Conservation (phyloP, 257 asterid species). For the Rehmannia glutinosa region DNA sequence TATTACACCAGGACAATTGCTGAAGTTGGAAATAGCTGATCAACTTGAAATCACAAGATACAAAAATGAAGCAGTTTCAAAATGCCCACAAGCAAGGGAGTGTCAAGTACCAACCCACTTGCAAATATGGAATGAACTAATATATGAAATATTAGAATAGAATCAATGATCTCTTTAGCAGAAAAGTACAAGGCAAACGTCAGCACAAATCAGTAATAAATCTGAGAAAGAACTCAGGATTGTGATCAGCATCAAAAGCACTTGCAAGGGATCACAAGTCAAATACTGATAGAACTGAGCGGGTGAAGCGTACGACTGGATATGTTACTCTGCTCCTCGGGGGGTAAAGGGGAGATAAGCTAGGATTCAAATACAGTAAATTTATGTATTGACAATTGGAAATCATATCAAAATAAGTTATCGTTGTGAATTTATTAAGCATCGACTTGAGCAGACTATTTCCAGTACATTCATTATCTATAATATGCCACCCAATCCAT, state of each 20-base stretch:
- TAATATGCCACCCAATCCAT: conserved; percentile 2
- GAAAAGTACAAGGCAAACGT: not conserved
- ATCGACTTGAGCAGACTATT: not conserved
- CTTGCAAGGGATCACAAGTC: not conserved
- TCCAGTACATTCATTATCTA: not conserved
- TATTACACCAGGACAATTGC: not conserved
- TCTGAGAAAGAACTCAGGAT: not conserved
- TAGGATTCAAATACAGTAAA: conserved; percentile 3
- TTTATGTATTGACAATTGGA: not conserved
- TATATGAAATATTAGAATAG: not conserved
- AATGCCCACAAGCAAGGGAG: conserved; percentile 6
- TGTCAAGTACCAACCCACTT: conserved; percentile 1
- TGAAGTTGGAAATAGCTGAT: conserved; percentile 17
- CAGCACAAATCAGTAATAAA: not conserved
- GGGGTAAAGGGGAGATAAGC: not conserved
- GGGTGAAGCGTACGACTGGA: not conserved
- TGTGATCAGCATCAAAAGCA: not conserved
- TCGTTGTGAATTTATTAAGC: not conserved
- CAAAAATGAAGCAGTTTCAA: not conserved
- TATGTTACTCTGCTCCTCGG: not conserved
- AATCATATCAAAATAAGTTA: not conserved
- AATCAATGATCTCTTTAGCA: not conserved
- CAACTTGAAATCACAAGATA: not conserved
- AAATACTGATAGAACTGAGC: not conserved
- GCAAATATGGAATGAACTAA: conserved; percentile 1